These are phyloP conservation scores for Cinnamomum micranthum DNA, from an alignment of 164 flowering plant species.

Conservation along the genomic window DNA sequence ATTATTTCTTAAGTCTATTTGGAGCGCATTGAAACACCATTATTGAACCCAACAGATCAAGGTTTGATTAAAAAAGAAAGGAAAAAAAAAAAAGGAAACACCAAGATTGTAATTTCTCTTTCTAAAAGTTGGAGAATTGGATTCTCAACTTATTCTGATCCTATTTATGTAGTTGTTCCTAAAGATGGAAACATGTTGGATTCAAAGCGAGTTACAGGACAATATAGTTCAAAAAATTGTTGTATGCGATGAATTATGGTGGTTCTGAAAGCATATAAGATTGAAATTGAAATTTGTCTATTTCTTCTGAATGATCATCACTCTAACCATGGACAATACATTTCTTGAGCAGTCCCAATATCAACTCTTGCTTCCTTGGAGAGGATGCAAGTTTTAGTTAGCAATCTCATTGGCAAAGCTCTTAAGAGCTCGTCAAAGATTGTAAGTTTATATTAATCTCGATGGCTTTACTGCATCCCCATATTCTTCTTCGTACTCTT, in stretches of 20 bases:
- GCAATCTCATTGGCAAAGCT: slow-evolving; percentile 61
- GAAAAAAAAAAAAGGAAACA: too few species aligned
- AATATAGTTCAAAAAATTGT: too few species aligned
- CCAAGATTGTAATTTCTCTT: too few species aligned
- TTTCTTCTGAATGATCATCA: neutral
- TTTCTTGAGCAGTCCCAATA: slow-evolving; percentile 57
- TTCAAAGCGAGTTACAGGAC: neutral
- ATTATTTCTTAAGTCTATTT: too few species aligned
- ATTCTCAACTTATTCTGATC: too few species aligned
- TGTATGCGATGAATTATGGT: neutral
- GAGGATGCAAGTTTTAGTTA: slow-evolving; percentile 72
- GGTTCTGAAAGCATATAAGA: neutral
- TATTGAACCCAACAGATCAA: too few species aligned
- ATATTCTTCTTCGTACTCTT: neutral
- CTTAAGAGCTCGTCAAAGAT: slow-evolving; percentile 73
- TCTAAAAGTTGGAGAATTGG: too few species aligned
- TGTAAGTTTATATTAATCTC: slow-evolving; percentile 39
- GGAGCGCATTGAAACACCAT: too few species aligned
- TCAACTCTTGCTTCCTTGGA: slow-evolving; percentile 88
- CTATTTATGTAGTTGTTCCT: too few species aligned
- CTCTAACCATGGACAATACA: neutral
- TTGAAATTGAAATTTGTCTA: too few species aligned
- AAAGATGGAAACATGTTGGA: too few species aligned
- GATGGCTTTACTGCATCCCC: neutral
- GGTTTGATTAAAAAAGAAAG: too few species aligned